Evolutionary conservation across 192 early-diverging fungal species (phyloP).

Genomic region (Coemansia sp.): DNA sequence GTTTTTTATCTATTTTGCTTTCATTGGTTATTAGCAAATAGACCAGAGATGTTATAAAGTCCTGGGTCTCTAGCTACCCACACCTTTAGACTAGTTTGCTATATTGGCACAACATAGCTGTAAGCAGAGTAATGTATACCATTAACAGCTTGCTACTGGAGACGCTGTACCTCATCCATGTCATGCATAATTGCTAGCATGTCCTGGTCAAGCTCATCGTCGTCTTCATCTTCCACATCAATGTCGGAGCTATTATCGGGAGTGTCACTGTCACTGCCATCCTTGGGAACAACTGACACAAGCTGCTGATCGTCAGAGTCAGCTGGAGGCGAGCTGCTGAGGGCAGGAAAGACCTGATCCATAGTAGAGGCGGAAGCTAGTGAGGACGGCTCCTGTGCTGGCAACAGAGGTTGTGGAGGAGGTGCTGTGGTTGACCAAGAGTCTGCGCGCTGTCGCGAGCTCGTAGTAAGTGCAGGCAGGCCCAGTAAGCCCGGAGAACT

Average conservation of each 20-base stretch:
- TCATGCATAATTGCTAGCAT: conserved; percentile 50
- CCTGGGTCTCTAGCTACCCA: too few relatives aligned
- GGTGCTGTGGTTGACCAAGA: conserved; percentile 14
- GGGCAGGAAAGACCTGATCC: neutral
- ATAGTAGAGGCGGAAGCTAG: neutral
- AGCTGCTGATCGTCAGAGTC: neutral
- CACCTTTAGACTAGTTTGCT: too few relatives aligned
- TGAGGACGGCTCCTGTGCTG: neutral
- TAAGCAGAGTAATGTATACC: too few relatives aligned
- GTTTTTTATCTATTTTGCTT: too few relatives aligned
- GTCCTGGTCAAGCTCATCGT: conserved; percentile 37
- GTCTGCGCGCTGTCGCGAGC: conserved; percentile 20
- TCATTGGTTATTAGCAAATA: too few relatives aligned
- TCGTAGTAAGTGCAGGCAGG: neutral
- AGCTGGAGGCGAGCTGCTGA: neutral
- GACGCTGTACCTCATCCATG: conserved; percentile 38
- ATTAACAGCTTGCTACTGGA: conserved; percentile 1
- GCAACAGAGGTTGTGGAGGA: neutral
- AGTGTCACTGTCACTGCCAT: neutral
- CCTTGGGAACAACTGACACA: neutral
- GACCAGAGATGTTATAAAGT: too few relatives aligned
- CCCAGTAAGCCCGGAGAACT: neutral
- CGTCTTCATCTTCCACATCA: conserved; percentile 18
- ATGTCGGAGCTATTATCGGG: conserved; percentile 9
- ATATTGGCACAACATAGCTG: too few relatives aligned